Evolutionary conservation across 169 alveolate genomes (phyloP).

Genomic region (Condylostoma magnum): DNA sequence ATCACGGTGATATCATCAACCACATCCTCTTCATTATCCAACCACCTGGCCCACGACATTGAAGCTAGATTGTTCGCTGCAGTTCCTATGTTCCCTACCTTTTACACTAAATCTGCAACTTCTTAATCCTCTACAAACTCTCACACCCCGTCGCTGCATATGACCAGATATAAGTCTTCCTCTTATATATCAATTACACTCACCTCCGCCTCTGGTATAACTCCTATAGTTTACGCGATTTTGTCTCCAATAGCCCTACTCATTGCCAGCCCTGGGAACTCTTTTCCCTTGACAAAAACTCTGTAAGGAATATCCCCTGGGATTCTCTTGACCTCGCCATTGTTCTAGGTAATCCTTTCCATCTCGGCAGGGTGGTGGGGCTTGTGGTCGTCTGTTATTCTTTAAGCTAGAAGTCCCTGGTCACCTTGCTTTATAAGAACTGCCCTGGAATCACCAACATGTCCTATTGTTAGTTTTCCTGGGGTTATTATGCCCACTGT

Average conservation of each 20-base stretch:
- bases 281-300: slow-evolving; percentile 67
- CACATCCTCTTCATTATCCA: slow-evolving; percentile 78
- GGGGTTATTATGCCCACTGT: slow-evolving; percentile 31
- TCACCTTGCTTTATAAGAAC: slow-evolving; percentile 38
- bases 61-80: slow-evolving; percentile 81
- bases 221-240: slow-evolving; percentile 56
- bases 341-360: slow-evolving; percentile 60
- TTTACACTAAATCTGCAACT: slow-evolving; percentile 72
- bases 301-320: slow-evolving; percentile 52
- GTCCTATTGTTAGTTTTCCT: slow-evolving; percentile 33
- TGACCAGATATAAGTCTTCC: slow-evolving; percentile 18
- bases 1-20: slow-evolving; percentile 86
- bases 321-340: slow-evolving; percentile 68
- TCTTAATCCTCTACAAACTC: slow-evolving; percentile 40
- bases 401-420: slow-evolving; percentile 29
- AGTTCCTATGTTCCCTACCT: slow-evolving; percentile 52
- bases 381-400: slow-evolving; percentile 59
- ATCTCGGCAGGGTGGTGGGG: slow-evolving; percentile 63
- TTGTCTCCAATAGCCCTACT: slow-evolving; percentile 74
- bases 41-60: slow-evolving; percentile 88
- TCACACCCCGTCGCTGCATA: slow-evolving; percentile 44
- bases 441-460: slow-evolving; percentile 62
- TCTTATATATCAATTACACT: slow-evolving; percentile 11
- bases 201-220: slow-evolving; percentile 48
- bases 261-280: slow-evolving; percentile 71